Evolutionary conservation across 345 rosid genomes (phyloP), one percentile per base, ranked within the genome.

Genomic region (Eucalyptus curtisii): DNA sequence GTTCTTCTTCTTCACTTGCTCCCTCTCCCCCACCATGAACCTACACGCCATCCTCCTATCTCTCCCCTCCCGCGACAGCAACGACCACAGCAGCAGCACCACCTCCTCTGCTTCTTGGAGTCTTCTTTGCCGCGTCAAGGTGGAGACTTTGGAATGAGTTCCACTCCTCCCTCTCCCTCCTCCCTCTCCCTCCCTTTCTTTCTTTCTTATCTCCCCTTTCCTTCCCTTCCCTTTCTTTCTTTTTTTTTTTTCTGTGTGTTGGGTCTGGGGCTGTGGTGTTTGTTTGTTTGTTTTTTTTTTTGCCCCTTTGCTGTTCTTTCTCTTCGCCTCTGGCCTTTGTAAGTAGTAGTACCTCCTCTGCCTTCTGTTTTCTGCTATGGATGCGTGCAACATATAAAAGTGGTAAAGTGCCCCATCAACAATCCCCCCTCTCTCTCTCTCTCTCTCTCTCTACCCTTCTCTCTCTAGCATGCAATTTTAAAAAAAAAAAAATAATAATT

Each of bases 361-460:
- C 84, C 89, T 49, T 85, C 87, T 85, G 87, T 88, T 88, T 88
- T 88, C 88, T 90, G 93, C 92, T 93, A 89, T 91, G 94, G 96
- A 94, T 94, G 96, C 95, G 95, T 93, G 96, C 96, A 91, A 93
- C 93, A 92, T 91, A 88, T 91, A 93, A 93, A 93, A 91, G 93
- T 90, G 90, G 92, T 89, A 90, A 94, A 91, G 93, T 90, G 76
- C 91, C 47, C 82, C 82, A 76, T 76, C 82, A 76, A 76, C 82
- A 40, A 40, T 76, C 80, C 44, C 71, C 25, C 59, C 59, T n/a
- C 42, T 84, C 80, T 85, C 80, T 33, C 79, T 27, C 88, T 33
- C 89, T 86, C 89, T 84, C 86, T 81, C 87, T 55, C 42, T 61
- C 89, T 71, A 55, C 5, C 22, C 4, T 20, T 87, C 87, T 37